These are phyloP conservation scores for Kuraishia borneana DNA, from an alignment of 805 yeast species.

Conservation along the genomic window DNA sequence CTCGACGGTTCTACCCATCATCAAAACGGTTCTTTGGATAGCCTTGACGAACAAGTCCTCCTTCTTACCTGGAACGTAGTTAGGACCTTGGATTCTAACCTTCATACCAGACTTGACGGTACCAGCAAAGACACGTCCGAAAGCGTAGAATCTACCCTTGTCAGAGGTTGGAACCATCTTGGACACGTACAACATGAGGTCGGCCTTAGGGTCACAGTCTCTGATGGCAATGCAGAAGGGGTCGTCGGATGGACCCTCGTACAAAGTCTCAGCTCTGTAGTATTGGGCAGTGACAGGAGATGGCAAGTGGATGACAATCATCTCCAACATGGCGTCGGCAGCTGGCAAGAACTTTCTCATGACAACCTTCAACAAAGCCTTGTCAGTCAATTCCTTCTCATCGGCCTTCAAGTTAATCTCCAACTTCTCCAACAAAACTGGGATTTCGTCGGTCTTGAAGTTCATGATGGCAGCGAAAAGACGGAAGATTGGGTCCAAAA, in stretches of 20 bases:
- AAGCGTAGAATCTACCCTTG: conserved; percentile 99
- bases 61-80: conserved; percentile 98
- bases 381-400: conserved; percentile 97
- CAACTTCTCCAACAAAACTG: conserved; percentile 83
- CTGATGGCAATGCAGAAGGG: conserved; percentile 83
- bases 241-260: conserved; percentile 98
- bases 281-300: conserved; percentile 98
- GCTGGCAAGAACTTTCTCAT: conserved; percentile 99
- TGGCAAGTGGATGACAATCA: conserved; percentile 97
- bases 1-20: conserved; percentile 99
- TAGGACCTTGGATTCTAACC: conserved; percentile 99
- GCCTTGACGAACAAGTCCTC: conserved; percentile 95
- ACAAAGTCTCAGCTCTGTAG: conserved; percentile 98
- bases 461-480: conserved; percentile 95
- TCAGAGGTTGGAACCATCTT: conserved; percentile 99
- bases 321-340: conserved; percentile 98
- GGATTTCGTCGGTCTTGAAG: conserved; percentile 97
- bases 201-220: conserved; percentile 98
- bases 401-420: conserved; percentile 91
- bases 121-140: conserved; percentile 99
- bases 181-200: conserved; percentile 97
- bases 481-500: conserved; percentile 96
- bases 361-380: conserved; percentile 94
- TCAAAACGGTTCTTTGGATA: conserved; percentile 96
- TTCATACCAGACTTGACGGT: conserved; percentile 97